Percentiles rank a stretch among this genome's conserved stretches.
Conservation (phyloP, 2,329 filamentous ascomycete genomes). For the Pseudogymnoascus sp. region DNA sequence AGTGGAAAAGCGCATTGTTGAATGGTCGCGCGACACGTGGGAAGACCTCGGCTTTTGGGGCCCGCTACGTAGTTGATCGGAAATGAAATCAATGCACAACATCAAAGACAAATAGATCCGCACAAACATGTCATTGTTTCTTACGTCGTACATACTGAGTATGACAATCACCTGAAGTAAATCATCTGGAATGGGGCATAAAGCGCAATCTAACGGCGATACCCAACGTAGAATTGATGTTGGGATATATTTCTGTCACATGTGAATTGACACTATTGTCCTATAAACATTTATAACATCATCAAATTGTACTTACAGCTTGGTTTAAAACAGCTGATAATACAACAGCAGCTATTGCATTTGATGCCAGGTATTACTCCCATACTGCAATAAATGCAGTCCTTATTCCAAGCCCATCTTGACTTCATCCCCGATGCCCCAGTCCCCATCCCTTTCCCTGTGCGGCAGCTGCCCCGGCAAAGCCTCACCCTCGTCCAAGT, state of each 20-base stretch:
- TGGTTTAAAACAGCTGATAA: constrained; percentile 1
- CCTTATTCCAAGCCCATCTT: constrained; percentile 69
- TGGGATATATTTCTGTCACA: neutral
- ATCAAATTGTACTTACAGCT: neutral
- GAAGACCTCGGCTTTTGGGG: constrained; percentile 2
- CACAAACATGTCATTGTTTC: neutral
- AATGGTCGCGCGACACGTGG: constrained; percentile 8
- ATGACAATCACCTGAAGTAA: neutral
- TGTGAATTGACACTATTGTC: neutral
- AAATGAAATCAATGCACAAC: constrained; percentile 5
- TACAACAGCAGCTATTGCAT: constrained; percentile 15
- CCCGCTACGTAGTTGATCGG: neutral
- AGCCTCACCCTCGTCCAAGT: constrained; percentile 32
- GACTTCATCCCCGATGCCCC: constrained; percentile 78
- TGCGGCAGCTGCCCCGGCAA: constrained; percentile 45
- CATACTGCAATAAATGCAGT: neutral
- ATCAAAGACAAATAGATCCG: neutral
- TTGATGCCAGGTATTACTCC: constrained; percentile 2
- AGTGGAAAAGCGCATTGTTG: constrained; percentile 1
- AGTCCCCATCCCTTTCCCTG: constrained; percentile 51
- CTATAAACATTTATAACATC: neutral
- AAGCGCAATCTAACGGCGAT: neutral
- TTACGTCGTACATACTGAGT: neutral
- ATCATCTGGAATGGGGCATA: neutral
- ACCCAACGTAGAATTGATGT: neutral